Base-by-base conservation (phyloP, 2,329 filamentous ascomycete genomes). In the Hypomyces perniciosus region DNA sequence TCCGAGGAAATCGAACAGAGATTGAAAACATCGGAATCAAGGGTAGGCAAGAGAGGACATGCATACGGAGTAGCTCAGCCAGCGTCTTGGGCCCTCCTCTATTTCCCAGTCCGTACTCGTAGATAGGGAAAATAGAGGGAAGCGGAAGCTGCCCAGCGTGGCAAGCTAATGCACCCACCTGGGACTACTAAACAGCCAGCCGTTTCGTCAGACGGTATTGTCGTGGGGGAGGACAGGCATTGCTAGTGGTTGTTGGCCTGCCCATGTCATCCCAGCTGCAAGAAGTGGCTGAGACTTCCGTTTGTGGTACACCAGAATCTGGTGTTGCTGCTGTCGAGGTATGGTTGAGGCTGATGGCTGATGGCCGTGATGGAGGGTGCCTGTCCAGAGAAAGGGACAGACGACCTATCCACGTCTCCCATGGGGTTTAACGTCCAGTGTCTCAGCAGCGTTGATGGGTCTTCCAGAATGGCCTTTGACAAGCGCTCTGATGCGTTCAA, bases 81-180 rank as follows among this genome's bases (percentile, higher is more conserved):
- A 42, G 20, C 5, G 10, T 27, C 6, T 6, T 20, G 10, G 27
- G 13, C 10, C 27, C 27, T 13, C 39, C 9, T 26, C 39, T 5
- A 28, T 42, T 42, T 42, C 39, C 39, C 26, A 42, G 39, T 42
- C 26, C 9, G 13, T 42, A 20, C 20, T 20, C 20, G 20, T 20
- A 20, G 20, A 20, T 20, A 20, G 20, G 20, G 20, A 20, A 42
- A 10, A 42, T 8, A 5, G 39, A 12, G 41, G 6, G 5, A 12
- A 3, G 41, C 29, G 29, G 37, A 12, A 9, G 41, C 29, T 31
- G 41, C 41, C 41, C 44, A 46, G 42, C 42, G 42, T 44, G 30
- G 30, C 28, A 44, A 26, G 33, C 44, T 46, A 46, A 46, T 46
- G 44, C 44, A 37, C n/a, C 30, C 7, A 28, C 33, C 37, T 46